Evolutionary conservation across 257 asterid species (phyloP).

Genomic region (Capsicum rhomboideum): DNA sequence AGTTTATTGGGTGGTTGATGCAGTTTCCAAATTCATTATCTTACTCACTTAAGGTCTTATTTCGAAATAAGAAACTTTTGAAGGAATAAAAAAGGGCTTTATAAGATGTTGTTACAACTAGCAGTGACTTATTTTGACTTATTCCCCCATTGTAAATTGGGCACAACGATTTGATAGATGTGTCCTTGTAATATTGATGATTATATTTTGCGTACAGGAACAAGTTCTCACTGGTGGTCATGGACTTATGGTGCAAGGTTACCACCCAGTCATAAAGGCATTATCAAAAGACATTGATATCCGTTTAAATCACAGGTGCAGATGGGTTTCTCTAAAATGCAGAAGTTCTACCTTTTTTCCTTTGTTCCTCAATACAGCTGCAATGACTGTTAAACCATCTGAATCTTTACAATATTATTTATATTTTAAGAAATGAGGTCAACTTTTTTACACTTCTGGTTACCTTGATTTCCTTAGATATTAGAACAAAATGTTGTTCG

Average conservation of each 20-base stretch:
- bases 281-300: constrained; percentile 71
- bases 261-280: constrained; percentile 69
- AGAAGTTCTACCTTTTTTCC: not conserved
- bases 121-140: not conserved
- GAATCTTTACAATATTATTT: not conserved
- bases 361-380: not conserved
- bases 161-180: not conserved
- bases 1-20: not conserved
- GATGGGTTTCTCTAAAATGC: not conserved
- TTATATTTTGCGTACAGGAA: constrained; percentile 48
- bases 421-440: not conserved
- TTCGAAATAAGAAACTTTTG: not conserved
- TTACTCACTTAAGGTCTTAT: not conserved
- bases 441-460: not conserved
- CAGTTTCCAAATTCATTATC: not conserved
- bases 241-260: constrained; percentile 99
- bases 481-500: not conserved
- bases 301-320: constrained; percentile 85
- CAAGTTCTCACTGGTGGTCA: constrained; percentile 95
- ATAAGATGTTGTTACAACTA: not conserved
- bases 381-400: not conserved
- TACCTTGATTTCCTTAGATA: not conserved
- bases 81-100: not conserved
- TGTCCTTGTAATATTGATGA: not conserved
- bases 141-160: not conserved